Conservation (phyloP, 441 rosid genomes). For the Gossypium schwendimanii region DNA sequence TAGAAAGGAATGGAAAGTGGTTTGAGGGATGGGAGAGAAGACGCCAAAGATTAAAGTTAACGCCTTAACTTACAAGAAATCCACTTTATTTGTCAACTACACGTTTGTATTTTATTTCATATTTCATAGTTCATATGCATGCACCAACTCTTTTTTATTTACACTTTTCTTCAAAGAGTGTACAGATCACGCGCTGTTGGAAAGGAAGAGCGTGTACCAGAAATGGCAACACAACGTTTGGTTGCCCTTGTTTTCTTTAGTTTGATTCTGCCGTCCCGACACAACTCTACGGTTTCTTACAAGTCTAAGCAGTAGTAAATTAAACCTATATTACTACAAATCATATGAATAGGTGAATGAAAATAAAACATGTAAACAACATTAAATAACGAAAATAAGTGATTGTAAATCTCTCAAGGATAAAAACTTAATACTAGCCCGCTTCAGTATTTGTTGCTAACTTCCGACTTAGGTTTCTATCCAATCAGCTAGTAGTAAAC, state of each 20-base stretch:
- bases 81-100: background rate
- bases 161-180: background rate
- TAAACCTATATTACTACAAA: no score
- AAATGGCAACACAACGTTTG: background rate
- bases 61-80: background rate
- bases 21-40: background rate
- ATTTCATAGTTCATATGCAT: background rate
- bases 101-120: no score
- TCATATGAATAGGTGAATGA: no score
- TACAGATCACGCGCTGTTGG: background rate
- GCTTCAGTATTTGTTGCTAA: no score
- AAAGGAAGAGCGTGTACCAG: background rate
- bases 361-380: no score
- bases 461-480: no score
- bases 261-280: conserved; percentile 8
- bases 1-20: no score
- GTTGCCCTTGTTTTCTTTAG: background rate
- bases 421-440: no score
- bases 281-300: background rate
- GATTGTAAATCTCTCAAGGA: no score
- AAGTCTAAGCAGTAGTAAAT: no score
- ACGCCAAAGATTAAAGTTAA: background rate
- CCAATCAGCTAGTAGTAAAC: no score
- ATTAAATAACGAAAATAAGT: no score
- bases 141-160: background rate